Evolutionary conservation across 805 yeast species (phyloP).

Genomic region (Saccharomycopsis olivae): DNA sequence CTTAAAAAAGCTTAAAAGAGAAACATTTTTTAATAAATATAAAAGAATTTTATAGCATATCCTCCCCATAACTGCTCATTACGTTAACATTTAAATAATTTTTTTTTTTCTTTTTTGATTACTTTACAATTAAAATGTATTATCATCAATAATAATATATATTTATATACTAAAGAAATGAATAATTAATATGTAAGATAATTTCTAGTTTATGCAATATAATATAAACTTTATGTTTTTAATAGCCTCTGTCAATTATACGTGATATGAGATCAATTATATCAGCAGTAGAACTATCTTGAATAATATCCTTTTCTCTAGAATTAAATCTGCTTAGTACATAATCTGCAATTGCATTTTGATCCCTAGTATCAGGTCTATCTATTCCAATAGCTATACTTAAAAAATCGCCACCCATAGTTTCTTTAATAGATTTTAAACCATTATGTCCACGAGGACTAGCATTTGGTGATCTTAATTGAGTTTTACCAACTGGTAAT

Average conservation of each 20-base stretch:
- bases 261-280: neutral
- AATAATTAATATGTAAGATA: too few relatives aligned
- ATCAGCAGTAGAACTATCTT: neutral
- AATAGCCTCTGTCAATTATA: conserved; percentile 1
- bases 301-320: conserved; percentile 29
- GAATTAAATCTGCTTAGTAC: conserved; percentile 47
- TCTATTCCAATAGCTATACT: conserved; percentile 77
- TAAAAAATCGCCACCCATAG: conserved; percentile 39
- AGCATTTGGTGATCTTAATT: conserved; percentile 47
- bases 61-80: too few relatives aligned
- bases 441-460: conserved; percentile 87
- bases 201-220: too few relatives aligned
- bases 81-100: too few relatives aligned
- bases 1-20: conserved; percentile 8
- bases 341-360: conserved; percentile 31
- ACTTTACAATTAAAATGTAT: too few relatives aligned
- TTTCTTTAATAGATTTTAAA: conserved; percentile 42
- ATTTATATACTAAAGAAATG: too few relatives aligned
- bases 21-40: too few relatives aligned
- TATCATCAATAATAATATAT: too few relatives aligned
- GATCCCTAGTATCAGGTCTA: conserved; percentile 34
- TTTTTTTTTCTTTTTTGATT: too few relatives aligned
- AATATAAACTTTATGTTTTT: too few relatives aligned
- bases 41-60: conserved; percentile 1
- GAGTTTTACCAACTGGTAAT: conserved; percentile 52